Percentiles rank a stretch among this genome's conserved stretches.
These are phyloP conservation scores for Hygrophorus pudorinus DNA, from an alignment of 768 basidiomycete genomes.

Conservation along the genomic window DNA sequence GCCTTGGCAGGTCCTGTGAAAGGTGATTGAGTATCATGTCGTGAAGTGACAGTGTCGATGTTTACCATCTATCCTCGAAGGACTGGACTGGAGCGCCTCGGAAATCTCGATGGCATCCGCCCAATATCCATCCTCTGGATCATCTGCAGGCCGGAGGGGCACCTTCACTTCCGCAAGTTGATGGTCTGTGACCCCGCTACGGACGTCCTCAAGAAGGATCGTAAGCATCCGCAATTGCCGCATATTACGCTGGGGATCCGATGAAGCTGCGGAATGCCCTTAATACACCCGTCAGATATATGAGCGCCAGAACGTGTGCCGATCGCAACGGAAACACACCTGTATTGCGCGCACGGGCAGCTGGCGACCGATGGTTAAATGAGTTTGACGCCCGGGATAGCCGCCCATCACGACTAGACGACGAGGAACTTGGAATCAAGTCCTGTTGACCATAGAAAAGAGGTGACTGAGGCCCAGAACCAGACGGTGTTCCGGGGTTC, in stretches of 20 bases:
- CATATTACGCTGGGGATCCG: not conserved
- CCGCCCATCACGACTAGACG: too few species aligned
- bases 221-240: conserved; percentile 43
- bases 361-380: too few species aligned
- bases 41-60: conserved; percentile 1
- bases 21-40: conserved; percentile 3
- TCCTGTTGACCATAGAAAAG: too few species aligned
- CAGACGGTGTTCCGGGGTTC: too few species aligned
- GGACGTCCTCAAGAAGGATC: conserved; percentile 53
- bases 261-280: not conserved
- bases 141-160: conserved; percentile 37
- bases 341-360: too few species aligned
- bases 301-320: not conserved
- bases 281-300: not conserved
- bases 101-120: conserved; percentile 58
- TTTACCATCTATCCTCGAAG: conserved; percentile 62
- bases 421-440: too few species aligned
- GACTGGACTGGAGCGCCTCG: conserved; percentile 45
- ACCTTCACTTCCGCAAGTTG: conserved; percentile 60
- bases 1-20: conserved; percentile 54
- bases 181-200: conserved; percentile 41
- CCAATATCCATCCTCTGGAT: conserved; percentile 54
- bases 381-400: too few species aligned
- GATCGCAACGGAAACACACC: not conserved
- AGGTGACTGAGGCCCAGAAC: too few species aligned